Base-by-base conservation (phyloP, 805 yeast genomes). In the Starmerella floricola region DNA sequence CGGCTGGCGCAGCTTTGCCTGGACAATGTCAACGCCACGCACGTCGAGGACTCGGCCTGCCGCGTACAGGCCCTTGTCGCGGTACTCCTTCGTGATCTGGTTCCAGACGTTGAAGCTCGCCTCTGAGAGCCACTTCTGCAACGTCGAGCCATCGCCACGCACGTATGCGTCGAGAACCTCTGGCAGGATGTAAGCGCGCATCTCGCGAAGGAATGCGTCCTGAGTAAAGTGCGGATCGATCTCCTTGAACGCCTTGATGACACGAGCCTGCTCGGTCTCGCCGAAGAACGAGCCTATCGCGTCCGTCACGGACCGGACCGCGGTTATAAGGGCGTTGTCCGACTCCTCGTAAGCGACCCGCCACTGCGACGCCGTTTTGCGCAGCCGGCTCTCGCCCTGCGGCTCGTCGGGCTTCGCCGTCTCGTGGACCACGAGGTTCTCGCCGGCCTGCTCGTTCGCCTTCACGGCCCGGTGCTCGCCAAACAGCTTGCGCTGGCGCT, bases 21-120 rank as follows among this genome's bases (percentile, higher is more conserved):
- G 79, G 44, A 84, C 79, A 51, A 91, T 78, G 52, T 88, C 97
- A 33, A 87, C 93, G 40, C 94, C 94, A 66, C 99, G 77, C 54
- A 91, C 83, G 60, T 91, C 99, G 56, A 91, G 71, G 49, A 91
- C 84, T 51, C 77, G 76, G 34, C 95, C 88, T 55, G 91, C 98
- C 12, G 95, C 78, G 57, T 82, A 83, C 41, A 88, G 67, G 6
- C 93, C 93, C 62, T 87, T 94, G 55, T 87, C 94, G 58, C 80
- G 74, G 61, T 85, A 77, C 59, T 83, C 93, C 63, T 91, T 91
- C 61, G 88, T 86, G 61, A 82, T 84, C 27, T 95, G 94, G 52
- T 81, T 75, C 74, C 94, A 85, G 46, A 91, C 93, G 60, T 88
- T 88, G 67, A 66, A 88, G 34, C 98, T 96, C 23, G 97, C 97